These are phyloP conservation scores for Yamadazyma diospyri DNA, from an alignment of 1,139 yeast genomes.

Conservation along the genomic window DNA sequence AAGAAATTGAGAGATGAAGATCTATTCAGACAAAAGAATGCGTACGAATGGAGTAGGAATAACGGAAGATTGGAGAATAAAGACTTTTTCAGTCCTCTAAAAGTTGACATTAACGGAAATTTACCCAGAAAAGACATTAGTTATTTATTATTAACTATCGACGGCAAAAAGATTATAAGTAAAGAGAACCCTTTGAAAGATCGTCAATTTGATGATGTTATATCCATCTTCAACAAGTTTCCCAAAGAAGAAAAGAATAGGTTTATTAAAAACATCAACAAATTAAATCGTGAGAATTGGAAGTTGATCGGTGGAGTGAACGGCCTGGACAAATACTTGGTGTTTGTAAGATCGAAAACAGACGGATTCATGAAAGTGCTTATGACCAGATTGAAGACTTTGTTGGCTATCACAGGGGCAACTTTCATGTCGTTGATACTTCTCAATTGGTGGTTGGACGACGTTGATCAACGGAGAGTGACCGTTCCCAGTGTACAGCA, in stretches of 20 bases:
- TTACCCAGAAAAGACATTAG: conserved; percentile 2
- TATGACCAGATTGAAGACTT: conserved; percentile 20
- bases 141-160: conserved; percentile 44
- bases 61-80: conserved; percentile 38
- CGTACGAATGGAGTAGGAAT: conserved; percentile 51
- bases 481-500: not conserved
- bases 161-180: conserved; percentile 37
- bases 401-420: conserved; percentile 34
- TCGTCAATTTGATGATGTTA: conserved; percentile 40
- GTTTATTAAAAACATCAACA: conserved; percentile 25
- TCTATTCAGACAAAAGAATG: conserved; percentile 45
- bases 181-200: conserved; percentile 37
- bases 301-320: conserved; percentile 30
- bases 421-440: conserved; percentile 29
- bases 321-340: conserved; percentile 5
- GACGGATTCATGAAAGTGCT: conserved; percentile 9
- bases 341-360: conserved; percentile 4
- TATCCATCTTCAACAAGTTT: conserved; percentile 41
- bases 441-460: conserved; percentile 24
- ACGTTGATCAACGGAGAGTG: conserved; percentile 7
- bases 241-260: conserved; percentile 25
- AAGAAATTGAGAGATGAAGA: conserved; percentile 39
- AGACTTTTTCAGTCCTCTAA: conserved; percentile 50
- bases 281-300: conserved; percentile 33
- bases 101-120: conserved; percentile 2